A percentile compares a stretch with the other conserved stretches of the same genome.
These are phyloP conservation scores for Melampsora larici-populina DNA, from an alignment of 1,284 basidiomycete genomes.

Conservation along the genomic window DNA sequence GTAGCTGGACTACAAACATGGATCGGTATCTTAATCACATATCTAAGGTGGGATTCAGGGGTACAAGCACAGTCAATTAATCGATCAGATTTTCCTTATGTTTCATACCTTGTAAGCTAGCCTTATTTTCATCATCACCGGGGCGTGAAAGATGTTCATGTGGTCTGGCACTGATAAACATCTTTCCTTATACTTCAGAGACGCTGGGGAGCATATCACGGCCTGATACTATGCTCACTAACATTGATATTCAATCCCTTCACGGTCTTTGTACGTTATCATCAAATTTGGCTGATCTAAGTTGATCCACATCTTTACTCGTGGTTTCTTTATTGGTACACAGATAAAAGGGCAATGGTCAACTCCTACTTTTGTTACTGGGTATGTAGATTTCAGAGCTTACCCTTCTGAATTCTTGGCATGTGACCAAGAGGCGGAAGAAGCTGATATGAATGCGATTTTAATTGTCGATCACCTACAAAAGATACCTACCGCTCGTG, in stretches of 20 bases:
- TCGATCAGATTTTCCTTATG: conserved; percentile 66
- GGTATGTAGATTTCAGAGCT: not conserved
- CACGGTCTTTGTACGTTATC: not conserved
- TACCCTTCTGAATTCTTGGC: too few relatives aligned
- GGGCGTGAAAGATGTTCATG: too few relatives aligned
- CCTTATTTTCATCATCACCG: not conserved
- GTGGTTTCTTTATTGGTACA: not conserved
- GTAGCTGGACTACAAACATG: conserved; percentile 70
- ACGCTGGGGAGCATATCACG: conserved; percentile 4
- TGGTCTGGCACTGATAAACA: too few relatives aligned
- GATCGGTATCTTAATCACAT: conserved; percentile 76
- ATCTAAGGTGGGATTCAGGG: conserved; percentile 73
- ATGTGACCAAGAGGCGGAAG: too few relatives aligned
- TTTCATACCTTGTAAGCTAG: conserved; percentile 55
- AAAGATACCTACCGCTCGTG: not conserved
- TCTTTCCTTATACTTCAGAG: not conserved
- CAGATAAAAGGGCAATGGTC: not conserved
- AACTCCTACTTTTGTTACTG: not conserved
- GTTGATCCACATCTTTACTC: not conserved
- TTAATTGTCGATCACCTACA: too few relatives aligned
- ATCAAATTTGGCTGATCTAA: not conserved
- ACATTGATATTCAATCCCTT: not conserved
- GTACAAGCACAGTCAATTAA: conserved; percentile 71
- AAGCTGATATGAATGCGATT: too few relatives aligned
- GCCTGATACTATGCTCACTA: not conserved